Percentiles rank a stretch among this genome's conserved stretches.
Conservation (phyloP, 352 stramenopile species). For the Globisporangium middletonii region DNA sequence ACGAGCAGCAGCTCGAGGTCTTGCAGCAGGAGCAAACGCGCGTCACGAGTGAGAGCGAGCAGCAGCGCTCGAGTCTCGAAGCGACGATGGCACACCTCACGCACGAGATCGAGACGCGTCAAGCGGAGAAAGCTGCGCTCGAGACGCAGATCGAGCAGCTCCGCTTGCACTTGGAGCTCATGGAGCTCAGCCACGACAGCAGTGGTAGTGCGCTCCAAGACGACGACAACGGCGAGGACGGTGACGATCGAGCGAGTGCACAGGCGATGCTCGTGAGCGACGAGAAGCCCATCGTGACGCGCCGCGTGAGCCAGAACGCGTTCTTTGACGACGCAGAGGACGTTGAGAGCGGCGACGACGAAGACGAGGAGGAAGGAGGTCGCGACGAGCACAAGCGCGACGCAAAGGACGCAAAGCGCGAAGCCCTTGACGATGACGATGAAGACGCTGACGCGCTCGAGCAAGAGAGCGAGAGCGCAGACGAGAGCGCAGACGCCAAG, state of each 20-base stretch:
- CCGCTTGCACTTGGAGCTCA: conserved; percentile 46
- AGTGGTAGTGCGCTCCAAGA: background rate
- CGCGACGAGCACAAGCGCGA: conserved; percentile 6
- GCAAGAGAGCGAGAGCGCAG: background rate
- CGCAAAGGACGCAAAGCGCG: background rate
- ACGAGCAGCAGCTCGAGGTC: conserved; percentile 15
- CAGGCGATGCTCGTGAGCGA: conserved; percentile 2
- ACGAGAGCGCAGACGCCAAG: conserved; percentile 4
- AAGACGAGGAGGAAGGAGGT: conserved; percentile 17
- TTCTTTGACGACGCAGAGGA: conserved; percentile 15
- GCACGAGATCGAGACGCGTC: conserved; percentile 29
- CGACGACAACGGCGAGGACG: conserved; percentile 4
- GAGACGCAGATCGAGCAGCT: conserved; percentile 64
- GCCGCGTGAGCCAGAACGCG: background rate
- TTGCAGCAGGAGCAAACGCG: conserved; percentile 13
- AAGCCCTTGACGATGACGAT: conserved; percentile 1
- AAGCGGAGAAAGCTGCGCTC: conserved; percentile 38
- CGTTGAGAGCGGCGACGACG: conserved; percentile 15
- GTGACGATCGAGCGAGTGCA: conserved; percentile 2
- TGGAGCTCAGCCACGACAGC: conserved; percentile 17
- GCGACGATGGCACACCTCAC: conserved; percentile 23
- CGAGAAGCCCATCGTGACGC: conserved; percentile 7
- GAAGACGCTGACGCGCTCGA: background rate
- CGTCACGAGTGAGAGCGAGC: conserved; percentile 11
- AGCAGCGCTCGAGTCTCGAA: conserved; percentile 16